Evolutionary conservation across 2,329 filamentous ascomycete species (phyloP).

Genomic region (Colletotrichum sp.): DNA sequence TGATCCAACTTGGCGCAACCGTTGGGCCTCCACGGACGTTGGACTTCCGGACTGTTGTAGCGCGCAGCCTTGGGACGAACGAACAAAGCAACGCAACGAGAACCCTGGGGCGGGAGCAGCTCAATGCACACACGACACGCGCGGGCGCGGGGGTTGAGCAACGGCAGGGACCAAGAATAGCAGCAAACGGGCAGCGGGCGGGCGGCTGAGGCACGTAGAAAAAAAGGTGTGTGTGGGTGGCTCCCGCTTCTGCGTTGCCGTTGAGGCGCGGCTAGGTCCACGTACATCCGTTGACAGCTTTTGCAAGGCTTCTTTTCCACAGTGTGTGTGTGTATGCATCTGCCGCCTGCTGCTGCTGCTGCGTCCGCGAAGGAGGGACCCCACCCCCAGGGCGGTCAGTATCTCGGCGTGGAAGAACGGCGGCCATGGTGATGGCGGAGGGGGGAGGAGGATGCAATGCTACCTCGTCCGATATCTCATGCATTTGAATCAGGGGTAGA

Average conservation of each 20-base stretch:
- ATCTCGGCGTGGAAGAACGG: background rate
- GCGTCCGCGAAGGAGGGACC: background rate
- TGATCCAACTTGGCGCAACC: background rate
- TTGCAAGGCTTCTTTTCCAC: background rate
- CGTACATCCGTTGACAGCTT: constrained; percentile 4
- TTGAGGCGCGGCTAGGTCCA: background rate
- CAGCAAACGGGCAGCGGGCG: constrained; percentile 9
- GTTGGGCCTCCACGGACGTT: background rate
- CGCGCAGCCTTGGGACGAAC: background rate
- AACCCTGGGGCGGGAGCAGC: background rate
- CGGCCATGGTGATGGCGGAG: background rate
- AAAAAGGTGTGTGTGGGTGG: background rate
- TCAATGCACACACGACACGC: constrained; percentile 3
- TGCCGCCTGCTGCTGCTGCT: background rate
- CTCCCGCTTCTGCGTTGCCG: constrained; percentile 8
- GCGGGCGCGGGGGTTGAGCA: background rate
- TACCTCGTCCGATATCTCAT: constrained; percentile 9
- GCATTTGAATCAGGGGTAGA: constrained; percentile 14
- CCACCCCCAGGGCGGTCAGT: background rate
- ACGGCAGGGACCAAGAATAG: background rate
- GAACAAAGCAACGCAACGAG: background rate
- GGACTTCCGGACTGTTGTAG: background rate
- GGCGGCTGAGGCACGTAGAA: constrained; percentile 2
- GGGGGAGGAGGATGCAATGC: constrained; percentile 4
- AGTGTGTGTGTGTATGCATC: background rate